Base-by-base conservation (phyloP, 306 rosid species). In the Citrullus colocynthis region DNA sequence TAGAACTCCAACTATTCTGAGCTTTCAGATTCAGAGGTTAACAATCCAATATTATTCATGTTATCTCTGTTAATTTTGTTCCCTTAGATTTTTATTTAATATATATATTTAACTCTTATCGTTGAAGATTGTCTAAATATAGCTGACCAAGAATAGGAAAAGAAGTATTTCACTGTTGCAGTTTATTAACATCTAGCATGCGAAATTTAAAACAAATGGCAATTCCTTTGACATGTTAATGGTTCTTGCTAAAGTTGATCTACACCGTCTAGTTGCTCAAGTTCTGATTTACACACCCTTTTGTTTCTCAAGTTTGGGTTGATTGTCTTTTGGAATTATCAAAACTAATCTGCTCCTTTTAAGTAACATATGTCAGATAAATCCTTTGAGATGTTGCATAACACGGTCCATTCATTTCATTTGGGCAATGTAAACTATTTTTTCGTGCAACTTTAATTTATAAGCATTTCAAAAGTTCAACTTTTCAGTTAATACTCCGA, bases 401-500 rank as follows among this genome's bases (percentile, higher is more conserved):
- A 70, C 57, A 21, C 39, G 14, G 55, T 20, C 20, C 75, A 42
- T 11, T 42, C 56, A 20, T 39, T 75, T 54, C 52, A 37, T 6
- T 24, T 17, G 49, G 17, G 21, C 32, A 32, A 24, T 37, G 30
- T 4, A 52, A 57, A 10, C 21, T 30, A 67, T 42, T 11, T 41
- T 51, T 0, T 72, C 18, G 62, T 52, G 17, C 30, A 48, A 30
- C 82, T 70, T 78, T 48, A 48, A 48, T 48, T 61, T 21, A 44
- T 49, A 9, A 13, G 67, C 4, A 65, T 51, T 80, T 69, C 39
- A n/a, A 4, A 60, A 75, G 49, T 14, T 36, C 21, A 69, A 48
- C 52, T 61, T 76, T 78, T 18, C 41, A 41, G 74, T 77, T 76
- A 49, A 72, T 49, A 28, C 60, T 72, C 60, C 49, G 60, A 49